These are phyloP conservation scores for Boletus insuetus DNA, from an alignment of 768 basidiomycete species.

Conservation along the genomic window DNA sequence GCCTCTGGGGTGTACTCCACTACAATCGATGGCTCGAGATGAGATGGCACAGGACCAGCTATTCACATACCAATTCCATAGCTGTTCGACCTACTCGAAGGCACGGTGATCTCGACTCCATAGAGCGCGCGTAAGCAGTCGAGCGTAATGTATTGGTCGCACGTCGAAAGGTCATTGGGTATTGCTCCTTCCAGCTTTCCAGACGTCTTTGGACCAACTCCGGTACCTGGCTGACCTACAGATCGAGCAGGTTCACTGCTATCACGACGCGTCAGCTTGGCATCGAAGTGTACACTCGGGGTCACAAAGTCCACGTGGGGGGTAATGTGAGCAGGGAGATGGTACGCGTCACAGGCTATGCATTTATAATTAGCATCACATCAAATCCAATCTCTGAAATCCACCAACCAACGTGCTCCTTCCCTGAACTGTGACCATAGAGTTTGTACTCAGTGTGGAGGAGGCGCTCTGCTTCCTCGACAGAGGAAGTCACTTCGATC, in stretches of 20 bases:
- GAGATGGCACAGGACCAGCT: neutral
- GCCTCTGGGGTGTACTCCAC: conserved; percentile 37
- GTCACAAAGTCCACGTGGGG: conserved; percentile 36
- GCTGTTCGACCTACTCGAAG: conserved; percentile 25
- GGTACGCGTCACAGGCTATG: conserved; percentile 31
- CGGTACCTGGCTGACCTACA: conserved; percentile 17
- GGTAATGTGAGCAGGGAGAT: conserved; percentile 30
- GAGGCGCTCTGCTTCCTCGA: conserved; percentile 32
- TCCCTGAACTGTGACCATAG: conserved; percentile 22
- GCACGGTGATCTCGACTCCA: conserved; percentile 20
- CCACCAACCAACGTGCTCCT: conserved; percentile 25
- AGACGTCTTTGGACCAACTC: conserved; percentile 14
- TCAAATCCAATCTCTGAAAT: neutral
- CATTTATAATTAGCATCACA: neutral
- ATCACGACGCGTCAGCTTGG: conserved; percentile 16
- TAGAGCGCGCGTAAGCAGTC: conserved; percentile 31
- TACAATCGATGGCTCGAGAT: conserved; percentile 1
- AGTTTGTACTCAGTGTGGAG: conserved; percentile 34
- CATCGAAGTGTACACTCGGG: conserved; percentile 36
- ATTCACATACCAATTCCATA: conserved; percentile 31
- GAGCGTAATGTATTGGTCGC: conserved; percentile 31
- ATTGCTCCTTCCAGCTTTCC: conserved; percentile 2
- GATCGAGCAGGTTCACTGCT: neutral
- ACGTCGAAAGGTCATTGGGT: conserved; percentile 13
- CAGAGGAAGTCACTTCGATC: conserved; percentile 27